Percentiles rank a stretch among this genome's conserved stretches.
Conservation (phyloP, 1,284 basidiomycete genomes). For the Cutaneotrichosporon cavernicola region DNA sequence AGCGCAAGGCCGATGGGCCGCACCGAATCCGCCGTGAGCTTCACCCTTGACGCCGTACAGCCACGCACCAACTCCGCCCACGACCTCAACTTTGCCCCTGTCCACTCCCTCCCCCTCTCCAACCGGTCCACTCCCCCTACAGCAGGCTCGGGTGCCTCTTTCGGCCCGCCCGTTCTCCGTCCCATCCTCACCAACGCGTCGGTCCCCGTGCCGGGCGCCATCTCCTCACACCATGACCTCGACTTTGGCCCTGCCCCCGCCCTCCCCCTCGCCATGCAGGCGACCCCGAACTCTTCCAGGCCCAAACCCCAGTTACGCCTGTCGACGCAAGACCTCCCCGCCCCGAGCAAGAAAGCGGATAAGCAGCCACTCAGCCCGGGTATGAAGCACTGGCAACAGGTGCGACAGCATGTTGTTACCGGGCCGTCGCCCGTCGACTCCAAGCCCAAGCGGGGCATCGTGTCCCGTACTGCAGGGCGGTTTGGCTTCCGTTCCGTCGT, state of each 20-base stretch:
- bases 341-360: slow-evolving; percentile 1
- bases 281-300: background rate
- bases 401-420: slow-evolving; percentile 41
- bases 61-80: background rate
- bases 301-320: background rate
- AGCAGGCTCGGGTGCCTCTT: background rate
- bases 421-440: slow-evolving; percentile 33
- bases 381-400: slow-evolving; percentile 48
- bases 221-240: too few species aligned
- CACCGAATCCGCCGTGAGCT: background rate
- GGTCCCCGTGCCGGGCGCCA: background rate
- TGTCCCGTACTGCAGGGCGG: slow-evolving; percentile 42
- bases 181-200: slow-evolving; percentile 1
- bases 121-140: background rate
- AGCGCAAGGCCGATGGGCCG: background rate
- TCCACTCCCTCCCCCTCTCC: background rate
- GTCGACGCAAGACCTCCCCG: background rate
- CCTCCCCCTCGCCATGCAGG: too few species aligned
- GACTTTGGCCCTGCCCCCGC: too few species aligned
- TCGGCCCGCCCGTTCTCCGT: background rate
- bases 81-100: background rate
- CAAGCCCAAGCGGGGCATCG: slow-evolving; percentile 29
- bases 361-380: slow-evolving; percentile 33
- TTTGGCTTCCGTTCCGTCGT: slow-evolving; percentile 46
- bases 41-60: background rate